Percentiles rank a stretch among this genome's conserved stretches.
These are phyloP conservation scores for Penicillium thymicola DNA, from an alignment of 2,329 filamentous ascomycete genomes.

Conservation along the genomic window DNA sequence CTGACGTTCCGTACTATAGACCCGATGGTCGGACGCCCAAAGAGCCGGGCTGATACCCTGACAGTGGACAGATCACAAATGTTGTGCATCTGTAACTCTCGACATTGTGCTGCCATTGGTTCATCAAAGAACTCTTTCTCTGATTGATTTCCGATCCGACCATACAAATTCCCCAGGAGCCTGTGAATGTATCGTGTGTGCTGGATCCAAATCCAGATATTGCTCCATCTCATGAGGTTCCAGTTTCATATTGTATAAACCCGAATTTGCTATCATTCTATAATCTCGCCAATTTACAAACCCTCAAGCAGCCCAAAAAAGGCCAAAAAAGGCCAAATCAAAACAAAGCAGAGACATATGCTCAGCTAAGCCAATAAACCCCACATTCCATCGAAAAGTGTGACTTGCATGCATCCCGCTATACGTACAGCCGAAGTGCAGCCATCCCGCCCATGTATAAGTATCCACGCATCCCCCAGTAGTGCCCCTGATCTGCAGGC, in stretches of 20 bases:
- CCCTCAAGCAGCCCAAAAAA: too few relatives aligned
- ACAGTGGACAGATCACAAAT: conserved; percentile 24
- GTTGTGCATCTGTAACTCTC: conserved; percentile 1
- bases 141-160: neutral
- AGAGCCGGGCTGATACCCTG: neutral
- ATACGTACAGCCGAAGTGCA: conserved; percentile 10
- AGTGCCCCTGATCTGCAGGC: conserved; percentile 20
- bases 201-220: neutral
- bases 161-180: conserved; percentile 4
- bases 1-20: neutral
- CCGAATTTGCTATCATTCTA: too few relatives aligned
- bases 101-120: conserved; percentile 10
- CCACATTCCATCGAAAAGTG: conserved; percentile 28
- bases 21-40: neutral
- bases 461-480: conserved; percentile 13
- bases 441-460: conserved; percentile 14
- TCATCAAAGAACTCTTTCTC: neutral
- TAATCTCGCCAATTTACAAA: too few relatives aligned
- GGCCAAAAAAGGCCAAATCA: neutral
- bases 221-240: neutral
- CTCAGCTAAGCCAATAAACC: conserved; percentile 3
- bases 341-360: conserved; percentile 4
- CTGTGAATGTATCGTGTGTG: neutral
- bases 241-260: neutral
- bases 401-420: conserved; percentile 23